Percentiles rank a stretch among this genome's conserved stretches.
These are phyloP conservation scores for Rhizopogon roseolus DNA, from an alignment of 768 basidiomycete species.

Conservation along the genomic window DNA sequence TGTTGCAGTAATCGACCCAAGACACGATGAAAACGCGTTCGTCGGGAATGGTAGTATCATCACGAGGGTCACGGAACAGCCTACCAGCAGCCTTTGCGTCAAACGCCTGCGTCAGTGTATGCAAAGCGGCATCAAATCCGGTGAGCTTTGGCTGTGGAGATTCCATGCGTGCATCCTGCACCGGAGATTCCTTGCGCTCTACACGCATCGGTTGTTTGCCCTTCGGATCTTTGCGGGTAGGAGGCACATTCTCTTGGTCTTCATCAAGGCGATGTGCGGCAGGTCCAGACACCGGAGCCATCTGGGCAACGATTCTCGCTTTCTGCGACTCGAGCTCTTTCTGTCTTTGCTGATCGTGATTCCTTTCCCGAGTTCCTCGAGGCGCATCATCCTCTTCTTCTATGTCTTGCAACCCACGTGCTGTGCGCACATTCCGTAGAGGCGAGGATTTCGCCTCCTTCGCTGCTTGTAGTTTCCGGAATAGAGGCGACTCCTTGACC, in stretches of 20 bases:
- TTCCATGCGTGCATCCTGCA: conserved; percentile 17
- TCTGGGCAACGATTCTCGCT: conserved; percentile 90
- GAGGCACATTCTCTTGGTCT: conserved; percentile 30
- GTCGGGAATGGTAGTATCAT: conserved; percentile 48
- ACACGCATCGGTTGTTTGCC: conserved; percentile 26
- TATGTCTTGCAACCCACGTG: conserved; percentile 41
- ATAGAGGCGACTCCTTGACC: conserved; percentile 29
- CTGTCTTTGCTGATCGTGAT: conserved; percentile 39
- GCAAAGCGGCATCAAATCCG: conserved; percentile 64
- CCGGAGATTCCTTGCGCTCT: conserved; percentile 14
- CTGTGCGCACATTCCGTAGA: conserved; percentile 37
- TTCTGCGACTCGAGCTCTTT: conserved; percentile 90
- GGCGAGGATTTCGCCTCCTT: conserved; percentile 49
- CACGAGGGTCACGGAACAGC: conserved; percentile 63
- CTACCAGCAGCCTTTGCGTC: conserved; percentile 59
- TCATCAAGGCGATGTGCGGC: conserved; percentile 27
- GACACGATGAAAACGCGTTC: conserved; percentile 90
- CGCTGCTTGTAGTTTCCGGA: conserved; percentile 55
- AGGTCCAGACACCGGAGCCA: conserved; percentile 52
- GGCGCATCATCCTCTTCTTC: conserved; percentile 35
- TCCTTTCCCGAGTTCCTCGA: conserved; percentile 35
- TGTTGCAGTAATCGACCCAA: conserved; percentile 99
- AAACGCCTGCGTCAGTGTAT: conserved; percentile 54
- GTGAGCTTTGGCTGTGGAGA: conserved; percentile 32
- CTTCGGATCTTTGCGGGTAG: conserved; percentile 23